phyloP scores from a whole-genome alignment of 257 asterid genomes.

The Nicotiana paniculata region DNA sequence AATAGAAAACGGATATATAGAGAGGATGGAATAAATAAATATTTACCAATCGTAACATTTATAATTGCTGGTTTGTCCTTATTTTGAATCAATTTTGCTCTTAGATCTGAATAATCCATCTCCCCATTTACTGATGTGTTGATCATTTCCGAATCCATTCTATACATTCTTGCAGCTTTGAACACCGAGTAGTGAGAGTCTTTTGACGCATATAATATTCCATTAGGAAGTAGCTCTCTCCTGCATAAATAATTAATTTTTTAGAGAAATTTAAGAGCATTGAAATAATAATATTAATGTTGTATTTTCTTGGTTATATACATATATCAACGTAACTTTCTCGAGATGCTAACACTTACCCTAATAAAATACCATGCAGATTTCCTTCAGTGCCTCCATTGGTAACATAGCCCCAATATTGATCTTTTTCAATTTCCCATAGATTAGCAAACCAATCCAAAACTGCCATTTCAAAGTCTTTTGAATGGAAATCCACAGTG shows the following conservation, averaged over 20 bases:
- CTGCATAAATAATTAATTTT: background rate
- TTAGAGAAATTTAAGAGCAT: too few relatives aligned
- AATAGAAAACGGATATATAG: too few relatives aligned
- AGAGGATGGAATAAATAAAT: background rate
- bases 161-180: conserved; percentile 17
- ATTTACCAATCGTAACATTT: conserved; percentile 13
- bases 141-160: conserved; percentile 12
- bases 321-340: too few relatives aligned
- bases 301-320: background rate
- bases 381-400: conserved; percentile 28
- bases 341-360: conserved; percentile 1
- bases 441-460: conserved; percentile 16
- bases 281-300: background rate
- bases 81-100: conserved; percentile 5
- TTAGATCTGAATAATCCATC: conserved; percentile 12
- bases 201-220: conserved; percentile 14
- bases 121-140: conserved; percentile 6
- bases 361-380: conserved; percentile 19
- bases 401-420: conserved; percentile 19
- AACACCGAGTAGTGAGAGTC: conserved; percentile 10
- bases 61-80: conserved; percentile 14
- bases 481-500: conserved; percentile 11
- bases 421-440: conserved; percentile 11
- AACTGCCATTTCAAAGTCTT: conserved; percentile 14
- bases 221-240: conserved; percentile 16